phyloP scores from a whole-genome alignment of 116 monocot genomes.

The Thalassia testudinum region DNA sequence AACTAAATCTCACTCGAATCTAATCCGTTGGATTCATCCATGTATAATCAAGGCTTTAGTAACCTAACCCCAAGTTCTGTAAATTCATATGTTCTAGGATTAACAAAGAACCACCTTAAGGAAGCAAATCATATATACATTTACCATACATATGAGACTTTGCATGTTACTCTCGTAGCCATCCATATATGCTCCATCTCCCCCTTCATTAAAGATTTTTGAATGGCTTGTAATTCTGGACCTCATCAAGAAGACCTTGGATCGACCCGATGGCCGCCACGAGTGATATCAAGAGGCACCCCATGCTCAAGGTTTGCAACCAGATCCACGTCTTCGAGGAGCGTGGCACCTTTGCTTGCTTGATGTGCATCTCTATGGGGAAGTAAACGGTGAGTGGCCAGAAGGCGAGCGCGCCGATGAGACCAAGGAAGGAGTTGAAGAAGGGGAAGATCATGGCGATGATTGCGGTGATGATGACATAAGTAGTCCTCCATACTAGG shows the following conservation, averaged over 20 bases:
- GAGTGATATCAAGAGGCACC: conserved; percentile 7
- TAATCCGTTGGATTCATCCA: too few species aligned
- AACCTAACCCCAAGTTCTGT: too few species aligned
- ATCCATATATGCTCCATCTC: too few species aligned
- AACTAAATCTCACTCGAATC: too few species aligned
- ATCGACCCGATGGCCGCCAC: conserved; percentile 10
- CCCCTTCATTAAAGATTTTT: background rate
- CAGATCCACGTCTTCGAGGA: conserved; percentile 8
- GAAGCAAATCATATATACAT: too few species aligned
- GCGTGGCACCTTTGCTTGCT: conserved; percentile 5
- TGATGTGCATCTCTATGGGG: conserved; percentile 16
- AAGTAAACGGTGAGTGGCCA: conserved; percentile 26
- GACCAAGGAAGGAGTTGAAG: conserved; percentile 16
- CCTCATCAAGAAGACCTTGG: conserved; percentile 1
- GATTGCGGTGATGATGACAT: conserved; percentile 8
- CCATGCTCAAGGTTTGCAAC: conserved; percentile 9
- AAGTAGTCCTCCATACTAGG: conserved; percentile 10
- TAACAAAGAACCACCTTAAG: too few species aligned
- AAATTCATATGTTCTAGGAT: too few species aligned
- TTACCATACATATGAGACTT: too few species aligned
- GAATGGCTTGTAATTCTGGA: conserved; percentile 14
- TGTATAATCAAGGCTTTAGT: too few species aligned
- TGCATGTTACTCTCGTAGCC: too few species aligned
- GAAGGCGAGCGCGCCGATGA: conserved; percentile 13
- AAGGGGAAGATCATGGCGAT: conserved; percentile 21